Base-by-base conservation (phyloP, 2,329 filamentous ascomycete genomes). In the Kalmusia sp. region DNA sequence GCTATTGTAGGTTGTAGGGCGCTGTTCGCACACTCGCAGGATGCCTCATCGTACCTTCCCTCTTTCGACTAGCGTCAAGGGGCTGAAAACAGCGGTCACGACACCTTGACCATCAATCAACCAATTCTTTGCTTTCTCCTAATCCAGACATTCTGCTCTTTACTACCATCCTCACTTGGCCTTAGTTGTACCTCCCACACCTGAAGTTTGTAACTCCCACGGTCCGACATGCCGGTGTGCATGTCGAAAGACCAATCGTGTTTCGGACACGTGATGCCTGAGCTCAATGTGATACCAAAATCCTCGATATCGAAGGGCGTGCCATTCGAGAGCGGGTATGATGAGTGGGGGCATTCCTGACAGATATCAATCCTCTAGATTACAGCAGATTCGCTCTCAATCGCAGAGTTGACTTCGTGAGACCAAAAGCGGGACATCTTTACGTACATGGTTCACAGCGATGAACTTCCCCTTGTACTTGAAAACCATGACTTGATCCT, bases 161-260 rank as follows among this genome's bases (percentile, higher is more conserved):
- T 58, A 1, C 40, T 33, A 45, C 31, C 24, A 11, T 34, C 22
- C 58, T 21, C 67, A 49, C 30, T 67, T 53, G 51, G 64, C 21
- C 71, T 59, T 8, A 86, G 47, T 54, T 90, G 79, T 0, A 87
- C 80, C 58, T 90, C 87, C 86, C 87, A 90, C 0, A 87, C 72
- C 19, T 80, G 80, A 8, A 90, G 74, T 54, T 76, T 81, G 64
- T 90, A 90, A 39, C 73, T 82, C 1, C 82, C 86, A 0, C 86
- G 80, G 66, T 90, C 88, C 1, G 80, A 80, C 61, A 77, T 77
- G 0, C 88, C 88, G 0, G 87, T 84, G 47, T 85, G 83, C 2
- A 90, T 62, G 65, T 91, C 88, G 69, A 90, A 91, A 0, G 86
- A 87, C 88, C 88, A 91, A 4, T 79, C 84, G 56, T 90, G 87